Base-by-base conservation (phyloP, 768 basidiomycete genomes). In the Cubamyces lactineus region DNA sequence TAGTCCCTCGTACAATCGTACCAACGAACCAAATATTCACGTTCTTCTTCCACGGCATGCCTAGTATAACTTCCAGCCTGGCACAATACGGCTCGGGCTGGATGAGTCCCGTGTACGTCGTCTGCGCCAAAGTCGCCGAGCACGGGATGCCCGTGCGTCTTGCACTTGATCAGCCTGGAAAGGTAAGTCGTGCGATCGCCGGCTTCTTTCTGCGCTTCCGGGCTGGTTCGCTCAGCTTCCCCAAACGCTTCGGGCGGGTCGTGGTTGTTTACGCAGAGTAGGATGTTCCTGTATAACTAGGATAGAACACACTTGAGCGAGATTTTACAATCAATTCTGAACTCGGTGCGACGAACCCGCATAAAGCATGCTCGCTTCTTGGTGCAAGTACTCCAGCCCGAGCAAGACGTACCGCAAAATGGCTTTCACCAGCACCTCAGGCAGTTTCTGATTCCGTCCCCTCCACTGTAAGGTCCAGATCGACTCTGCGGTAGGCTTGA, bases 1-100 rank as follows among this genome's bases (percentile, higher is more conserved):
- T 9, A 11, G 28, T 7, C 28, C 34, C 11, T 24, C 74, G 13
- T 49, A 75, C 74, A 68, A 73, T 55, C 41, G 66, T 63, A 3
- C 70, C 74, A 19, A 73, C 42, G 51, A 69, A 74, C 74, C 74
- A 76, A 21, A 76, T 69, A 60, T 76, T 73, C 5, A 71, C 69
- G 23, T 61, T 58, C 30, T 63, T 41, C 39, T 63, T 48, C 74
- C 74, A 76, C 12, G 70, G 68, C 11, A 69, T 39, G 7, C 59
- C 47, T 9, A 76, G 60, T 43, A 73, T 66, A 17, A 76, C 70
- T 53, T 76, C 74, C 19, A 71, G 73, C n/a, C n/a, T n/a, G 12
- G 73, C 67, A 11, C 74, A 70, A 63, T 73, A 73, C 5, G 15
- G 52, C 51, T 56, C 38, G 21, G 74, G 74, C 57, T 74, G 72